Base-by-base conservation (phyloP, 2,329 filamentous ascomycete species). In the Cladosporium sp. region DNA sequence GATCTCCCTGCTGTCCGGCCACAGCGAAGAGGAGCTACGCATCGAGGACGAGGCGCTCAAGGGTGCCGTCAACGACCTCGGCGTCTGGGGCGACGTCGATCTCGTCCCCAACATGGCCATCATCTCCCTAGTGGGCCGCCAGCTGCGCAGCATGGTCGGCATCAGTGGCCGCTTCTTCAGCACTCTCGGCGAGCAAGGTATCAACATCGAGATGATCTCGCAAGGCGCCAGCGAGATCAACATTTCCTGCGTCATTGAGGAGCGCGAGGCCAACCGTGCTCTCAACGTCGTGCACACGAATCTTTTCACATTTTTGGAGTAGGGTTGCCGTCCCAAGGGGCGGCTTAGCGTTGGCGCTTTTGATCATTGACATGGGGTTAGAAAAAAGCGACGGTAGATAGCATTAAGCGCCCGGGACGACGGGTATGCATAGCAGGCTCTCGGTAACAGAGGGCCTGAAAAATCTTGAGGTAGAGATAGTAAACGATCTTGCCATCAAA, bases 161-260 rank as follows among this genome's bases (percentile, higher is more conserved):
- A 92, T 99, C 68, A 91, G 91, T 8, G 95, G 95, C 30, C 89
- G 87, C 72, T 98, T 99, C 91, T 98, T 99, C 79, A 92, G 91
- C 57, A 96, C 93, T 1, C 83, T 99, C 21, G 95, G 95, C 51
- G 91, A 97, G 76, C 91, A 97, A 77, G 91, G 91, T 72, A 89
- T 99, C 75, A 99, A 99, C 77, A 92, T 99, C 72, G 95, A 99
- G 81, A 99, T 99, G 95, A 99, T 99, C 71, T 97, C 92, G 26
- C 95, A 99, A 82, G 95, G 95, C 73, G 95, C 95, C 28, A 97
- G 93, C 76, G 95, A 99, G 82, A 99, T 99, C 80, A 99, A 98
- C 78, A 99, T 99, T 67, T 97, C 93, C 13, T 99, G 95, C 76
- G 95, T 99, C 54, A 96, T 99, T 76, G 92, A 96, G 73, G 92